Base-by-base conservation (phyloP, 768 basidiomycete genomes). In the Suillus lakei region DNA sequence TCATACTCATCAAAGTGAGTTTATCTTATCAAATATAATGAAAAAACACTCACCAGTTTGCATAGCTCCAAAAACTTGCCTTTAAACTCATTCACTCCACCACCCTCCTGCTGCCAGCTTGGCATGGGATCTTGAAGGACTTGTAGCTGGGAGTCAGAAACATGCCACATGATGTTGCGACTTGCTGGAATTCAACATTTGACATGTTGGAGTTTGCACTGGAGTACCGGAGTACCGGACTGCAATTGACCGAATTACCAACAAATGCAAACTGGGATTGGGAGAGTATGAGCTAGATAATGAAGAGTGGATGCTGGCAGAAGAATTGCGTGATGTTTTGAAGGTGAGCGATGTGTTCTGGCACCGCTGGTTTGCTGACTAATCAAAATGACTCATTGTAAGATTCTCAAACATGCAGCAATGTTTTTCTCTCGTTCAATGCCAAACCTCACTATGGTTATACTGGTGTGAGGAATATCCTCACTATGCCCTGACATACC, bases 181-280 rank as follows among this genome's bases (percentile, higher is more conserved):
- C 75, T 1, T 10, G 64, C 0, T 78, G 74, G 76, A 77, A 77
- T 50, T 74, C 71, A 8, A 72, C 60, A 28, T 71, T 64, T 53
- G 73, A 66, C 41, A 69, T 73, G 69, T 4, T 63, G 23, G 59
- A 66, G 16, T 56, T 69, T 3, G 61, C 68, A 1, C 18, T 76
- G n/a, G n/a, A n/a, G n/a, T n/a, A n/a, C n/a, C n/a, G 0, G 43
- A 70, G 36, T 73, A 79, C 60, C 63, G 67, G 10, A 21, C n/a
- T 15, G 74, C 68, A 7, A 43, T 77, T n/a, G 68, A 75, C 59
- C 36, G 13, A 28, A 64, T 77, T 5, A 75, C 72, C 0, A 60
- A 51, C 32, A 63, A 70, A 15, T 9, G 48, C 18, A 43, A 60
- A 21, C 34, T 71, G 38, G 69, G 64, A n/a, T 36, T 73, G 39